These are phyloP conservation scores for Fusarium falciforme DNA, from an alignment of 2,329 filamentous ascomycete genomes.

Conservation along the genomic window DNA sequence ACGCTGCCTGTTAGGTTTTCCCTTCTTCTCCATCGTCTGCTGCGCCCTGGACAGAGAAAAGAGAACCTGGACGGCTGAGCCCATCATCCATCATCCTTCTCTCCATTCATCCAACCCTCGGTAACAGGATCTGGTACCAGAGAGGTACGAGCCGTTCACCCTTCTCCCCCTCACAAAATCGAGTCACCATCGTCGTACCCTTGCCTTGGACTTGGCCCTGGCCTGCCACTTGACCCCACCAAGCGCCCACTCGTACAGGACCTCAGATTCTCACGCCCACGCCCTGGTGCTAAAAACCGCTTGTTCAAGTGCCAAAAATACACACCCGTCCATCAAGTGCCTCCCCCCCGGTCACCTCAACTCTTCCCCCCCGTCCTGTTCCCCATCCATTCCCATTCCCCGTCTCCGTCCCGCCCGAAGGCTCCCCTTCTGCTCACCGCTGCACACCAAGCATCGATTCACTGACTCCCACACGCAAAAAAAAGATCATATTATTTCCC, in stretches of 20 bases:
- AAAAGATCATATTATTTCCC: constrained; percentile 45
- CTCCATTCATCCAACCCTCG: constrained; percentile 14
- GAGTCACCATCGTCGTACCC: constrained; percentile 33
- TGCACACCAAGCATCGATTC: constrained; percentile 44
- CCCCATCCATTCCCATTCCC: constrained; percentile 13
- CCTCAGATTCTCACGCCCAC: constrained; percentile 23
- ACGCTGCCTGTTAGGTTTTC: background rate
- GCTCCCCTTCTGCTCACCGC: constrained; percentile 37
- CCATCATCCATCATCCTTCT: constrained; percentile 11
- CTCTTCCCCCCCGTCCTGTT: background rate
- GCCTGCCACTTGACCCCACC: constrained; percentile 36
- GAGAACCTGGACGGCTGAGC: constrained; percentile 9
- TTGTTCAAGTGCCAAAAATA: constrained; percentile 32
- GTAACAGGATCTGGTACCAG: constrained; percentile 17
- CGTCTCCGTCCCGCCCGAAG: constrained; percentile 7
- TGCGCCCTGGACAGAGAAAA: constrained; percentile 11
- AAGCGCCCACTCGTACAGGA: constrained; percentile 18
- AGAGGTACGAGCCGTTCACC: constrained; percentile 29
- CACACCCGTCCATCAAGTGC: constrained; percentile 23
- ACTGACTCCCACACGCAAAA: constrained; percentile 38
- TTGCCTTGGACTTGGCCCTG: background rate
- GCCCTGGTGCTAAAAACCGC: constrained; percentile 32
- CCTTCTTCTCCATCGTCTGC: constrained; percentile 20
- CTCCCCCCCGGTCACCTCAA: background rate
- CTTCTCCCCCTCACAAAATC: constrained; percentile 21